Base-by-base conservation (phyloP, 108 stramenopile genomes). In the Pseudonitzschia pungens region DNA sequence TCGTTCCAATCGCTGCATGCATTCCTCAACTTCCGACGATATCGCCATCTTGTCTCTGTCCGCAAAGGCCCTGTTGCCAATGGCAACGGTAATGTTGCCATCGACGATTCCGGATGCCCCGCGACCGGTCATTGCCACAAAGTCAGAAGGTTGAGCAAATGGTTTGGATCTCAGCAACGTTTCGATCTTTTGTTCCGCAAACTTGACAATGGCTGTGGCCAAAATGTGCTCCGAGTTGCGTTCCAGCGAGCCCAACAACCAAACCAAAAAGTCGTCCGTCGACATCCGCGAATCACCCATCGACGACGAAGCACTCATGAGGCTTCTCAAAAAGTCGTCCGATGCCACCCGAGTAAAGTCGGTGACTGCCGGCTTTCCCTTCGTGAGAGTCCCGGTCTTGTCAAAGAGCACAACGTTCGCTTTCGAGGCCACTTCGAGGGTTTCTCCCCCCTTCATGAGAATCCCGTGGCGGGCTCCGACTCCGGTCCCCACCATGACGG, bases 301-400 rank as follows among this genome's bases (percentile, higher is more conserved):
- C 10, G 42, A 7, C 10, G 42, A 7, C 44, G 81, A 62, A 75
- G 60, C 53, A 71, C 77, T 63, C 71, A 83, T 53, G 55, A 68
- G 33, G 66, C 79, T 62, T 70, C 86, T 21, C 73, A 89, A 65
- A 71, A 60, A 28, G 15, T 33, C 72, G 32, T 86, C 78, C 41
- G 81, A 79, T 18, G 62, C 50, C 45, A 82, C 80, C 29, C 87
- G 79, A 27, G 87, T 70, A 44, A 77, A 84, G 62, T 89, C 89
- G 31, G 87, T 86, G 18, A 95, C 77, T 21, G 84, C 86, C 15
- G 94, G 90, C 78, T 87, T 81, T 9, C 97, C 97, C 44, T 75
- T 66, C 15, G 99, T 99, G 28, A 99, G 76, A 24, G 99, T 99
- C 10, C 98, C 98, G n/a, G 99, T 99, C 86, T 99, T 99, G 86